A percentile compares a stretch with the other conserved stretches of the same genome.
These are phyloP conservation scores for Sporothrix luriei DNA, from an alignment of 2,329 filamentous ascomycete species.

Conservation along the genomic window DNA sequence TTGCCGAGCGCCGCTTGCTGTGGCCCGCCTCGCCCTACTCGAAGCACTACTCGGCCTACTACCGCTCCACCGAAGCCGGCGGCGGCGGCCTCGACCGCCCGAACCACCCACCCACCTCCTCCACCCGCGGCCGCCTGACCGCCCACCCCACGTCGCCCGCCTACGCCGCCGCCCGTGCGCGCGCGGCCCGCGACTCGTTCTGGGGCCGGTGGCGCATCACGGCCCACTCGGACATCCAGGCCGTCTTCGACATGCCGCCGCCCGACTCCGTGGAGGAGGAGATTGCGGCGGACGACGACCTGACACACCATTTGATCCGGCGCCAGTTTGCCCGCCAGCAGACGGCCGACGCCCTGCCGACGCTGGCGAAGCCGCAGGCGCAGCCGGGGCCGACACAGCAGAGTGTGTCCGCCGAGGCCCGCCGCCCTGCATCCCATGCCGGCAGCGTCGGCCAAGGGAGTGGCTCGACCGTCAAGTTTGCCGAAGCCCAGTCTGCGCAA, in stretches of 20 bases:
- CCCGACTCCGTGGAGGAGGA: slow-evolving; percentile 62
- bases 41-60: slow-evolving; percentile 31
- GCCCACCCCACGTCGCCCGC: slow-evolving; percentile 19
- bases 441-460: background rate
- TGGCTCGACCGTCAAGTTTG: slow-evolving; percentile 33
- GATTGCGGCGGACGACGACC: slow-evolving; percentile 61
- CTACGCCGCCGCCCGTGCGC: slow-evolving; percentile 27
- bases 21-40: slow-evolving; percentile 53
- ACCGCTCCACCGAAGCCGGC: background rate
- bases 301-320: slow-evolving; percentile 61
- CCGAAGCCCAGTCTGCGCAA: background rate
- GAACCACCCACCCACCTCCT: no score
- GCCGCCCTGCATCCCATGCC: background rate
- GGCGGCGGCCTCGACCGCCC: background rate
- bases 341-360: slow-evolving; percentile 42
- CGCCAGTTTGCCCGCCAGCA: slow-evolving; percentile 57
- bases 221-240: slow-evolving; percentile 70
- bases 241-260: slow-evolving; percentile 71
- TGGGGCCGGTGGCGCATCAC: slow-evolving; percentile 71
- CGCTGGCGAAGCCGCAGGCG: background rate
- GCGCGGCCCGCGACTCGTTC: slow-evolving; percentile 48
- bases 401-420: background rate
- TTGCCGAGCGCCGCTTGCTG: slow-evolving; percentile 69
- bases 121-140: background rate
- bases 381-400: background rate